Evolutionary conservation across 345 rosid species (phyloP), one percentile per base, ranked within the genome.

Genomic region (Brassica nigra): DNA sequence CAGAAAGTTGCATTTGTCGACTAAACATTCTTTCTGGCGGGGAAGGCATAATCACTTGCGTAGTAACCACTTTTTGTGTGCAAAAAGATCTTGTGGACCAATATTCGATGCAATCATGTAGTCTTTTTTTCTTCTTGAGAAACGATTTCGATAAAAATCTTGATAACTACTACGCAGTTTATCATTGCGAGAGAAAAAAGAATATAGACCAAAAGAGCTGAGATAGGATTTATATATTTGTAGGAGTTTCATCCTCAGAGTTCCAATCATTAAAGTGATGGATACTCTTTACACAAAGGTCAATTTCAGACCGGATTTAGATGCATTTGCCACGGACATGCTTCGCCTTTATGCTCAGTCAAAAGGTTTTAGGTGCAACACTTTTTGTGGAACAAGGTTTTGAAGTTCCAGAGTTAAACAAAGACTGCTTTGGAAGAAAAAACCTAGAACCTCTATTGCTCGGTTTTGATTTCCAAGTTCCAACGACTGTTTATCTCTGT

Each of bases 401-500:
- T 28, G 36, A 28, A 28, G 36, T 61, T 61, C 29, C 34, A 28
- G 11, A 61, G 36, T n/a, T 52, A 52, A 52, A 52, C 57, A 52
- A 52, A 52, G 15, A 52, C 57, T 47, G 14, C 4, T 16, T 52
- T 52, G n/a, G 4, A 15, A 52, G 15, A 42, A 1, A 23, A 58
- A 23, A 10, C 15, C 65, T 28, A 27, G 27, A 27, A 59, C 62
- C 30, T 59, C 31, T 58, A 23, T 27, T 28, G 64, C 64, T 10
- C 64, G 15, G 64, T 27, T 59, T 4, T 27, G 64, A 0, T 27
- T 59, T 59, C 64, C 18, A 52, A 49, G 18, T 52, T 52, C 57
- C 64, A 59, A 27, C 15, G 8, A 59, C n/a, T 59, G 7, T 10
- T 59, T 59, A 66, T 66, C 73, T 72, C 20, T 57, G 73, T 30